Conservation (phyloP, 73 alveolate species). For the Uronychia binucleata region DNA sequence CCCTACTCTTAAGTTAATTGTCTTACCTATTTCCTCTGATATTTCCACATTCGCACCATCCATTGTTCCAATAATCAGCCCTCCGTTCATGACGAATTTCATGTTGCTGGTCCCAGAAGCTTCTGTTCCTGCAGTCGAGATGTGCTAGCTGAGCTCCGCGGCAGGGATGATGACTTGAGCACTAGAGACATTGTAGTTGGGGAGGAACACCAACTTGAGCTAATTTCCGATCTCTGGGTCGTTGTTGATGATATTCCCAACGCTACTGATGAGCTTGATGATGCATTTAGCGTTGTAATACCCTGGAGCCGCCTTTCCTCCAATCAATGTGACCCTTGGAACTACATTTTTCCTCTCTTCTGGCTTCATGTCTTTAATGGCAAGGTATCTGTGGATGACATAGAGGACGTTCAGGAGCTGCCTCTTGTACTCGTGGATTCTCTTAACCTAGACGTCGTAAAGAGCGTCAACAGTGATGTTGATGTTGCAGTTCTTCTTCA, state of each 20-base stretch:
- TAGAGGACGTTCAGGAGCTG: constrained; percentile 90
- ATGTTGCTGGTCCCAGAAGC: constrained; percentile 95
- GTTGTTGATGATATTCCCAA: constrained; percentile 87
- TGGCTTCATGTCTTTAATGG: constrained; percentile 73
- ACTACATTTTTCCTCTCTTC: constrained; percentile 74
- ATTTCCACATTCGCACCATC: constrained; percentile 99
- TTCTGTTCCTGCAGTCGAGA: constrained; percentile 99
- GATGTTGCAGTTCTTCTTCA: constrained; percentile 68
- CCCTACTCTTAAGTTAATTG: not conserved
- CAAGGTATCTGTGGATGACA: constrained; percentile 82
- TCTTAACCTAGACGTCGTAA: constrained; percentile 85
- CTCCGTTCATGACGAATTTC: constrained; percentile 98
- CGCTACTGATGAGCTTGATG: constrained; percentile 94
- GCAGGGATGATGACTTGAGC: constrained; percentile 99
- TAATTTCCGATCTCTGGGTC: constrained; percentile 91
- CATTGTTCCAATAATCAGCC: constrained; percentile 96
- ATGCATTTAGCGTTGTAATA: constrained; percentile 96
- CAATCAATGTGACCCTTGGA: constrained; percentile 89
- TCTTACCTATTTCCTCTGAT: constrained; percentile 96
- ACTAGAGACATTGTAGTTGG: constrained; percentile 94
- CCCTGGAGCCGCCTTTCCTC: constrained; percentile 99
- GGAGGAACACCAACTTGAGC: constrained; percentile 91
- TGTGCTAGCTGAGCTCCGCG: constrained; percentile 96
- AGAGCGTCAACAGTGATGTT: constrained; percentile 68
- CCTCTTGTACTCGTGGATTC: constrained; percentile 99